phyloP scores from a whole-genome alignment of 192 early-diverging fungal species.

The Linnemannia schmuckeri region DNA sequence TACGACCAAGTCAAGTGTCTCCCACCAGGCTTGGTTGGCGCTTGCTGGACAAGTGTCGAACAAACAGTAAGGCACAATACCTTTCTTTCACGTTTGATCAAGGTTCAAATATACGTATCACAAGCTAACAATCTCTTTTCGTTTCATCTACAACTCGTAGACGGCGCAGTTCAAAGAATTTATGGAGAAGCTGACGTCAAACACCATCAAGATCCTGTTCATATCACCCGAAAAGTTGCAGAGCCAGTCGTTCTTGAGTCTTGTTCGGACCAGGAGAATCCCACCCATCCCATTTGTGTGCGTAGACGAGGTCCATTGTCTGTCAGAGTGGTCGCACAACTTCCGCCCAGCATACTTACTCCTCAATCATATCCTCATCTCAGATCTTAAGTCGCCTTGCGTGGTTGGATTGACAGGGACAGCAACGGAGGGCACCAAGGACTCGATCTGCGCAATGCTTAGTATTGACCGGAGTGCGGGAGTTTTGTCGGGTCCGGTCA shows the following conservation, averaged over 20 bases:
- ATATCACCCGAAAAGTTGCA: constrained; percentile 80
- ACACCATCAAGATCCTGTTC: constrained; percentile 76
- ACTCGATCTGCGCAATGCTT: constrained; percentile 72
- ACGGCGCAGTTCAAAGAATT: constrained; percentile 48
- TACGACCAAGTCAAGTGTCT: constrained; percentile 83
- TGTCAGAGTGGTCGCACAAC: constrained; percentile 90
- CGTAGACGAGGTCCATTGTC: constrained; percentile 88
- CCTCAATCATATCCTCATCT: constrained; percentile 63
- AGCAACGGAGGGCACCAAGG: constrained; percentile 68
- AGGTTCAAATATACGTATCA: background rate
- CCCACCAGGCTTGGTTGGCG: constrained; percentile 68
- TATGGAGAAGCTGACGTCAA: constrained; percentile 59
- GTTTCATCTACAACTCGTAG: constrained; percentile 13
- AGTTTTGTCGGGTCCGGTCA: constrained; percentile 64
- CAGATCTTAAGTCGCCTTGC: constrained; percentile 61
- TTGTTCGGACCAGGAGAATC: constrained; percentile 61
- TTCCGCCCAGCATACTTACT: constrained; percentile 81
- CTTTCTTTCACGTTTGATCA: background rate
- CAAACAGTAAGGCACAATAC: constrained; percentile 14
- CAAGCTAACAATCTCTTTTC: constrained; percentile 9
- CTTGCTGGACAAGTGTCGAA: constrained; percentile 71
- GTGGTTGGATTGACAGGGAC: constrained; percentile 84
- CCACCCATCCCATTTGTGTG: constrained; percentile 73
- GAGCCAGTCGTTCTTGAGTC: constrained; percentile 68
- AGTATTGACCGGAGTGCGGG: constrained; percentile 60